Percentiles rank a stretch among this genome's conserved stretches.
These are phyloP conservation scores for Pythium phragmiticola DNA, from an alignment of 352 stramenopile species.

Conservation along the genomic window DNA sequence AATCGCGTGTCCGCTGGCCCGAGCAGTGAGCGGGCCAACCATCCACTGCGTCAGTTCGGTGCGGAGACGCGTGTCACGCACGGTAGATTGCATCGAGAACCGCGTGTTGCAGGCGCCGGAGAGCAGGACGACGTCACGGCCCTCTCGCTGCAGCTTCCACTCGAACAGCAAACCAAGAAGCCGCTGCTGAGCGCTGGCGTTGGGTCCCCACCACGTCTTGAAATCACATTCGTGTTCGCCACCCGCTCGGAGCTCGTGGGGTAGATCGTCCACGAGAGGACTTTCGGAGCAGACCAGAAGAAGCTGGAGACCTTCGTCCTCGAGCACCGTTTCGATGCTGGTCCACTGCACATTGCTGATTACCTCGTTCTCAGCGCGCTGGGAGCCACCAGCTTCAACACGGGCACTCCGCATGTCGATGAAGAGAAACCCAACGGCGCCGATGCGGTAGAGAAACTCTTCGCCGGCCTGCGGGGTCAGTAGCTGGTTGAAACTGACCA, in stretches of 20 bases:
- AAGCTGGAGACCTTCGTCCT: constrained; percentile 29
- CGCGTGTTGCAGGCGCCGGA: constrained; percentile 36
- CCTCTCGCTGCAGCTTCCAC: constrained; percentile 62
- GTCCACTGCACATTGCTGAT: constrained; percentile 61
- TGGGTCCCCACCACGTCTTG: constrained; percentile 43
- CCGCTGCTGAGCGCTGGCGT: constrained; percentile 36
- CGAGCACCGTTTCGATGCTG: constrained; percentile 50
- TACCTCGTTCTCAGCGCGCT: constrained; percentile 51
- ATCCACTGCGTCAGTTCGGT: constrained; percentile 44
- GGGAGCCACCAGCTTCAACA: constrained; percentile 56
- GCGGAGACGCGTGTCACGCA: constrained; percentile 51
- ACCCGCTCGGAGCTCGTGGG: constrained; percentile 7
- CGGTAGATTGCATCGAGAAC: constrained; percentile 35
- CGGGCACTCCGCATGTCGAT: constrained; percentile 61
- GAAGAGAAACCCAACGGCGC: constrained; percentile 48
- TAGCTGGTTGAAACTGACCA: constrained; percentile 64
- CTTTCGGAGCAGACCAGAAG: constrained; percentile 55
- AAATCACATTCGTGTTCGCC: constrained; percentile 15
- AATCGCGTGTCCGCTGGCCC: not conserved
- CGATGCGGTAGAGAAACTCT: constrained; percentile 51
- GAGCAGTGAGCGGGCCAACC: constrained; percentile 35
- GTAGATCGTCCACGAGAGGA: constrained; percentile 44
- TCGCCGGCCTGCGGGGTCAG: constrained; percentile 57
- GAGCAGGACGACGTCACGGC: constrained; percentile 45
- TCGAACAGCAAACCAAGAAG: constrained; percentile 58